Evolutionary conservation across 495 filamentous ascomycete genomes (phyloP).

Genomic region (Lichina pygmaea): DNA sequence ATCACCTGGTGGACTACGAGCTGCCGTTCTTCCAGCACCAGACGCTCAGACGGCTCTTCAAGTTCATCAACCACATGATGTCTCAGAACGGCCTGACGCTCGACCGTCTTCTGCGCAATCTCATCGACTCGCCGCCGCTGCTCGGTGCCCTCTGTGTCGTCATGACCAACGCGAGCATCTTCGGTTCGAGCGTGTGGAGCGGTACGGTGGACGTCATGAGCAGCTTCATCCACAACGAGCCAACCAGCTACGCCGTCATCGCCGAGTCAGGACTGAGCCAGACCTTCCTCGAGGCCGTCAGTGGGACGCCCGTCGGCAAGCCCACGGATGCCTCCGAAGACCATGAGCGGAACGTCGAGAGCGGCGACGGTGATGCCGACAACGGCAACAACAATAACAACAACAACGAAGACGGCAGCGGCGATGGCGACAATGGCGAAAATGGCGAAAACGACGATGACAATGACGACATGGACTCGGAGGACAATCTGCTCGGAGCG

Average conservation of each 20-base stretch:
- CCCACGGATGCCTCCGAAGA: constrained; percentile 9
- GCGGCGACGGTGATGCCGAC: constrained; percentile 5
- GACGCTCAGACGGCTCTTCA: constrained; percentile 75
- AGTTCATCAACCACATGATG: constrained; percentile 92
- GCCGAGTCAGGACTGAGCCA: constrained; percentile 78
- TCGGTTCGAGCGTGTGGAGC: constrained; percentile 84
- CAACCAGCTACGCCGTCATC: constrained; percentile 87
- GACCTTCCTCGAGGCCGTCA: constrained; percentile 56
- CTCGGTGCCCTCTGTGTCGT: constrained; percentile 53
- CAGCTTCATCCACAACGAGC: constrained; percentile 96
- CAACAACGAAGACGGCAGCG: constrained; percentile 2
- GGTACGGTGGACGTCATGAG: constrained; percentile 71
- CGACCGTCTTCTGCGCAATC: constrained; percentile 67
- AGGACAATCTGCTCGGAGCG: background rate
- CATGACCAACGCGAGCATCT: constrained; percentile 49
- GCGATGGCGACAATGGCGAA: constrained; percentile 6
- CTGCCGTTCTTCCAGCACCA: constrained; percentile 83
- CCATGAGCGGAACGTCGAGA: constrained; percentile 10
- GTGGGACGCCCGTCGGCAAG: constrained; percentile 15
- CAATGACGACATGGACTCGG: background rate
- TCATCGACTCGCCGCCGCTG: constrained; percentile 77
- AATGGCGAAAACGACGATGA: background rate
- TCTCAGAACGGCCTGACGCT: constrained; percentile 57
- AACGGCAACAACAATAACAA: constrained; percentile 11
- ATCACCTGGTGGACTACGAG: constrained; percentile 63